Evolutionary conservation across 208 protist species (phyloP), one percentile per base, ranked within the genome.

Genomic region (Trypanosoma vivax): DNA sequence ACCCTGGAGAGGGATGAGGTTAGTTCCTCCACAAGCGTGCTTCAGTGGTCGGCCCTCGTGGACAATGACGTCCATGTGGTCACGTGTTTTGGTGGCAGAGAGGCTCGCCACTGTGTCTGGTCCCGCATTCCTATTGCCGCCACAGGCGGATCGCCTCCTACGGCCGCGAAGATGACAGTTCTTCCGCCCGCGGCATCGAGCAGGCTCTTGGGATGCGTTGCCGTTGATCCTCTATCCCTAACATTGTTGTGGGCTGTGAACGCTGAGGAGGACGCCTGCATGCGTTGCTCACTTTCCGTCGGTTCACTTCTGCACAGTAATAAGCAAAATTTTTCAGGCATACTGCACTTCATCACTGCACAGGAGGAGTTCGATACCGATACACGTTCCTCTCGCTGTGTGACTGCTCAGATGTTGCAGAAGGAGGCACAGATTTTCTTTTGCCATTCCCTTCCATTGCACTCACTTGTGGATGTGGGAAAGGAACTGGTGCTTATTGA

Each of bases 191-290:
- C 69, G 3, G 23, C 66, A 27, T 67, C 63, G n/a, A 76, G 68
- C 45, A 35, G 59, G 9, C 70, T 75, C 16, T 67, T 89, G 28
- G 73, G 74, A 34, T 88, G 80, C 51, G 67, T 87, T 27, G 73
- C 58, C 9, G 39, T 58, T 11, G 34, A 51, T 6, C 54, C 47
- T 34, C 5, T 11, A 19, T 41, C 49, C 21, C 67, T 85, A 49
- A 46, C 67, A 9, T 24, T 88, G 11, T 58, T 88, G 19, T 87
- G 79, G 72, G 70, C 69, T 49, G 33, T 72, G 30, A 75, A 61
- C 5, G 28, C 47, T 13, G 84, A 88, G 66, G 84, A 84, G 64
- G 76, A 85, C 54, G 58, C 45, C 1, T 78, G 71, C 55, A 31
- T 84, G 27, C 56, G 66, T 54, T 65, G 62, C 56, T 42, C 73